Base-by-base conservation (phyloP, 768 basidiomycete genomes). In the Phallus indusiatus region DNA sequence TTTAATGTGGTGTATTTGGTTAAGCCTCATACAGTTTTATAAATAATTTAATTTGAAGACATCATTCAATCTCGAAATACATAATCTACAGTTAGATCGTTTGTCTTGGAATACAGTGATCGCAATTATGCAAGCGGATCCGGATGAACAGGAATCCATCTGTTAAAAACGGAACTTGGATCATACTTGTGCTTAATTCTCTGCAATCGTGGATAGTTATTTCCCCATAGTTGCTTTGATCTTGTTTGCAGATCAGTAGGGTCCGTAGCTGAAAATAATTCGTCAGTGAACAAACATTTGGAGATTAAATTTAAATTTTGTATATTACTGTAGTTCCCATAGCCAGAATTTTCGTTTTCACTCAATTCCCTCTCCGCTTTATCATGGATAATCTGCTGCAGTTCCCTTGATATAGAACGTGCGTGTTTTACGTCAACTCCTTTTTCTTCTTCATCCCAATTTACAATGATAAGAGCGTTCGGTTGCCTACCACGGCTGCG, bases 271-370 rank as follows among this genome's bases (percentile, higher is more conserved):
- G 21, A 37, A 37, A 37, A 37, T 8, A 37, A 37, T 8, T 8
- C 8, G 36, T 8, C 36, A 16, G 36, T 37, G 16, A 37, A 16
- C 36, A 37, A 37, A 37, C 36, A 37, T n/a, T n/a, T n/a, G n/a
- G n/a, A n/a, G n/a, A n/a, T n/a, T n/a, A n/a, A n/a, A n/a, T n/a
- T n/a, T n/a, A n/a, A n/a, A n/a, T n/a, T n/a, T n/a, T n/a, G n/a
- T 33, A 12, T 64, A 69, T 35, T 56, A 77, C 79, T 75, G 61
- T 78, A 80, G 64, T 81, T 81, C 17, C 71, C 72, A 58, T 80
- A 79, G 9, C 74, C 77, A 33, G 70, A 42, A 16, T 65, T 68
- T 48, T 69, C 65, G 10, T 66, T 49, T 46, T 65, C 63, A 18
- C 67, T 67, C 60, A 74, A 36, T 14, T 66, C 68, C 16, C 66